Base-by-base conservation (phyloP, 257 asterid genomes). In the Plectranthus barbatus region DNA sequence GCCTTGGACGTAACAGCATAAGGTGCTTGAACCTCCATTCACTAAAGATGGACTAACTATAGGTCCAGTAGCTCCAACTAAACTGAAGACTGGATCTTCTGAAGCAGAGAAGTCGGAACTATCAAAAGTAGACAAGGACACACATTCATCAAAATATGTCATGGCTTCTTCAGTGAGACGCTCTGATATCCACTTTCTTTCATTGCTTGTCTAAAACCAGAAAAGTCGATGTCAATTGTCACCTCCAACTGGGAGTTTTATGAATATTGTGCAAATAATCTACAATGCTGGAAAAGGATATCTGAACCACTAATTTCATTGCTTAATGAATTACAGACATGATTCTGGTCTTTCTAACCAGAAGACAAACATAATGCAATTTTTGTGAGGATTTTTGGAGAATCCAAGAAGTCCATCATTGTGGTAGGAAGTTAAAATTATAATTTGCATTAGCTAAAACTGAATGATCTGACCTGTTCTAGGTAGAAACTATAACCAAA, bases 101-200 rank as follows among this genome's bases (percentile, higher is more conserved):
- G 96, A 58, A 66, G 98, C 98, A 23, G 98, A 91, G 83, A 91
- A 91, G 73, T 91, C 98, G 18, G 98, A 91, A 74, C 96, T 84
- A 78, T 91, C 98, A 68, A 88, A 91, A 66, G 96, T 91, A 55
- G 98, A 88, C 59, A 88, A 72, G 64, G 98, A 88, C 59, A 91
- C 92, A 61, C 96, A 91, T 76, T 88, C 98, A 72, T 91, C 95
- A 72, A 88, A 91, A 71, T 86, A 91, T 42, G 95, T 70, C 92
- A 86, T 71, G 60, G 98, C 98, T 76, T 91, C 96, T 61, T 91
- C 96, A n/a, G 83, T 80, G 63, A 88, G 98, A 74, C 83, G 80
- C 44, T 76, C 83, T 0, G 96, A 84, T 79, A 86, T 86, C 64
- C 66, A 76, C 70, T 81, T 91, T 67, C 95, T 84, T 74, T 88